phyloP scores from a whole-genome alignment of 495 filamentous ascomycete species.

The Chaetomium tenue region DNA sequence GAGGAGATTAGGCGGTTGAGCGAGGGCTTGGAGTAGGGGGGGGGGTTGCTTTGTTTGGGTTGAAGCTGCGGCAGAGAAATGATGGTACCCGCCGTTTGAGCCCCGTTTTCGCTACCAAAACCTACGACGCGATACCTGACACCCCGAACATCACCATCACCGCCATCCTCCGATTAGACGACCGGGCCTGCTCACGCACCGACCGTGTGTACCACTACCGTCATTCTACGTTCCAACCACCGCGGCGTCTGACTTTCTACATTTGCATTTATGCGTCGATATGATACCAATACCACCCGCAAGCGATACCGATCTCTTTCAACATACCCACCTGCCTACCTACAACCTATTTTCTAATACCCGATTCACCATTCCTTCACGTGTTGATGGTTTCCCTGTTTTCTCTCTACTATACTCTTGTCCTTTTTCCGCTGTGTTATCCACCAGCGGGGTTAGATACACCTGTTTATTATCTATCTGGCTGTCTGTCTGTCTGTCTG shows the following conservation, averaged over 20 bases:
- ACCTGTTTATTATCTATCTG: too few relatives aligned
- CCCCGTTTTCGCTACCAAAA: neutral
- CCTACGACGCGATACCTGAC: neutral
- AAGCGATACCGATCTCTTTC: neutral
- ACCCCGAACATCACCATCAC: neutral
- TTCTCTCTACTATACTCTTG: too few relatives aligned
- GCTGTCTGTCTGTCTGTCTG: too few relatives aligned
- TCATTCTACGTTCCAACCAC: neutral
- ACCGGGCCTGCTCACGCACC: neutral
- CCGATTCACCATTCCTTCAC: too few relatives aligned
- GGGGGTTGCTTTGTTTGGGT: too few relatives aligned
- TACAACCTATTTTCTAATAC: too few relatives aligned
- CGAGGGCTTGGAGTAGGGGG: constrained; percentile 42
- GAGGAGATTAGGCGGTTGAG: constrained; percentile 65
- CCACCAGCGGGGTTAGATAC: too few relatives aligned
- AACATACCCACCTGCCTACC: too few relatives aligned
- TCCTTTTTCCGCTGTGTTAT: too few relatives aligned
- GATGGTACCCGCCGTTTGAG: too few relatives aligned
- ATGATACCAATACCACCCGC: neutral
- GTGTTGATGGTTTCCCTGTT: too few relatives aligned
- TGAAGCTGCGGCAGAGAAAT: too few relatives aligned
- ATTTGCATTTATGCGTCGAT: neutral
- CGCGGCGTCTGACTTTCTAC: neutral
- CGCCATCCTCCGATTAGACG: neutral
- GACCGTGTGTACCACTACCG: neutral